Evolutionary conservation across 2,329 filamentous ascomycete genomes (phyloP).

Genomic region (Aspergillus brasiliensis): DNA sequence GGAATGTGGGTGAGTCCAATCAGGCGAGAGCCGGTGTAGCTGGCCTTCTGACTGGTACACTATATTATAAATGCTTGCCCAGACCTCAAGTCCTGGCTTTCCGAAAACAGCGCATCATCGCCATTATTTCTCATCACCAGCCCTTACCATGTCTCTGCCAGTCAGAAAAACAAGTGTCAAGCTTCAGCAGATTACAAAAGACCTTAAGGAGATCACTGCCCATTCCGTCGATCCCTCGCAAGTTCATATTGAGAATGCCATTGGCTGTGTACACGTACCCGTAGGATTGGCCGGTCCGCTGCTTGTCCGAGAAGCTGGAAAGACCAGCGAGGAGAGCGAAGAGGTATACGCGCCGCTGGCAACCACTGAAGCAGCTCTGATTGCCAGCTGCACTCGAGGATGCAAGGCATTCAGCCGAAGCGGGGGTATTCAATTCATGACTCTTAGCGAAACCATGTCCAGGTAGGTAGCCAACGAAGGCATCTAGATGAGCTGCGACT

Average conservation of each 20-base stretch:
- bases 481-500: too few relatives aligned
- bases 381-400: conserved; percentile 33
- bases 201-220: neutral
- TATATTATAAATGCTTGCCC: too few relatives aligned
- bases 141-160: neutral
- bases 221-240: neutral
- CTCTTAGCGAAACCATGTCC: conserved; percentile 25
- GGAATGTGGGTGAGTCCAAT: too few relatives aligned
- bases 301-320: neutral
- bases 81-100: too few relatives aligned
- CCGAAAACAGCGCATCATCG: too few relatives aligned
- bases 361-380: conserved; percentile 30
- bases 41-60: too few relatives aligned
- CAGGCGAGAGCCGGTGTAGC: too few relatives aligned
- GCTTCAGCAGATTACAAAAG: neutral
- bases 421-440: conserved; percentile 18
- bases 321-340: neutral
- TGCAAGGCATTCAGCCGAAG: conserved; percentile 29
- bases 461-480: too few relatives aligned
- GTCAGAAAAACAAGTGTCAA: neutral
- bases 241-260: conserved; percentile 9
- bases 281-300: conserved; percentile 8
- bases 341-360: conserved; percentile 30
- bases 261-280: conserved; percentile 5
- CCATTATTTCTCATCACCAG: neutral